phyloP scores from a whole-genome alignment of 768 basidiomycete genomes.

The Zangia roseola region DNA sequence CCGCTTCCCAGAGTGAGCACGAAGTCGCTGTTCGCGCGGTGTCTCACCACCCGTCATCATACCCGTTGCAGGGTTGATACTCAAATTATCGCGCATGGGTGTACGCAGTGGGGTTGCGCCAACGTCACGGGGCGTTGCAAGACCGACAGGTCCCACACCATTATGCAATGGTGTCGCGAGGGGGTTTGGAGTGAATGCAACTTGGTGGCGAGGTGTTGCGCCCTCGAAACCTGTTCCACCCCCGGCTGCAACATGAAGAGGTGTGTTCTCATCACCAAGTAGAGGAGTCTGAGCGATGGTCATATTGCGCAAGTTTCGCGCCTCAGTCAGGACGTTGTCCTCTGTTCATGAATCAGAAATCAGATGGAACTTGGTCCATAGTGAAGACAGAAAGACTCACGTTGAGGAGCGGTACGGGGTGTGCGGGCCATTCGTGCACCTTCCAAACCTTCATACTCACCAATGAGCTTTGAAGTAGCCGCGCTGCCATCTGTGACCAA shows the following conservation, averaged over 20 bases:
- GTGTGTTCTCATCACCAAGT: conserved; percentile 97
- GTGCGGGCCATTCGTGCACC: conserved; percentile 90
- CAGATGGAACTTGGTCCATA: conserved; percentile 5
- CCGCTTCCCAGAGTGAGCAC: conserved; percentile 62
- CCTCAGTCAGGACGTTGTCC: conserved; percentile 93
- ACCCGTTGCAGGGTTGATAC: conserved; percentile 76
- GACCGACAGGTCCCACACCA: conserved; percentile 42
- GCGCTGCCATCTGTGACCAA: conserved; percentile 81
- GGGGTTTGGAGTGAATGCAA: conserved; percentile 94
- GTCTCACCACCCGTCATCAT: conserved; percentile 59
- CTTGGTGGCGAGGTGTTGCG: conserved; percentile 89
- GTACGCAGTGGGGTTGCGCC: conserved; percentile 86
- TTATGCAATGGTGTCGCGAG: conserved; percentile 78
- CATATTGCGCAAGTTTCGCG: conserved; percentile 94
- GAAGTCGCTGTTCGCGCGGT: conserved; percentile 73
- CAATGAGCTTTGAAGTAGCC: conserved; percentile 81
- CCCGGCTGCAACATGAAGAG: conserved; percentile 69
- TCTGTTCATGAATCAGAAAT: conserved; percentile 46
- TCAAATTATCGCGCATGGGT: conserved; percentile 89
- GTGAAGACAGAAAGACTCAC: conserved; percentile 48
- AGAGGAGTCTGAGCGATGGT: conserved; percentile 89
- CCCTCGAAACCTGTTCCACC: conserved; percentile 92
- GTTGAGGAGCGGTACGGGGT: conserved; percentile 89
- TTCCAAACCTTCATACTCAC: conserved; percentile 90
- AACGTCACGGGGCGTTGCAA: conserved; percentile 55